These are phyloP conservation scores for Gracilaria domingensis DNA, from an alignment of 23 red algal genomes.

Conservation along the genomic window DNA sequence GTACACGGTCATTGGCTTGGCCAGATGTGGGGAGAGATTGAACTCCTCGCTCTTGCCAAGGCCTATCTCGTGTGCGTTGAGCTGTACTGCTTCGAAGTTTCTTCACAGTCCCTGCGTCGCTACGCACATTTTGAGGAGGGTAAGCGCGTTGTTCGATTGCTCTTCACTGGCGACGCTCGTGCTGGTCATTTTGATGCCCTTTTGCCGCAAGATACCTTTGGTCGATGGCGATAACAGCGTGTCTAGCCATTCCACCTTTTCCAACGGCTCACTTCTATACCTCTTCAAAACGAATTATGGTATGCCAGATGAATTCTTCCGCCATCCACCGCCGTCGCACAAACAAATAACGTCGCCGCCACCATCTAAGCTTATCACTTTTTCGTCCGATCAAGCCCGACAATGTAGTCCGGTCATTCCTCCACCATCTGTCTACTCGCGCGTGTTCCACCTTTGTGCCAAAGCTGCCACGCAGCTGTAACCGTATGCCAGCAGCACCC, in stretches of 20 bases:
- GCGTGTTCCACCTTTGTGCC: too few relatives aligned
- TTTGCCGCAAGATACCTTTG: neutral
- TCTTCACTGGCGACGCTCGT: slow-evolving; percentile 56
- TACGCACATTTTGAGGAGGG: slow-evolving; percentile 50
- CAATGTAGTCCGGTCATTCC: too few relatives aligned
- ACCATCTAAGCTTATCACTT: too few relatives aligned
- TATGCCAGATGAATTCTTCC: too few relatives aligned
- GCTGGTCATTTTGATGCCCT: slow-evolving; percentile 73
- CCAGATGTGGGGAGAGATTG: slow-evolving; percentile 74
- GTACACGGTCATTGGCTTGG: slow-evolving; percentile 82
- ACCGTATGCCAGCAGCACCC: too few relatives aligned
- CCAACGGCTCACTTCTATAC: too few relatives aligned
- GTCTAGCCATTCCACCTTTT: neutral
- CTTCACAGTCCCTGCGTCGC: slow-evolving; percentile 23
- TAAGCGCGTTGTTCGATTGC: slow-evolving; percentile 41
- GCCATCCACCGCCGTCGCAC: too few relatives aligned
- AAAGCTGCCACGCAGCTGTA: too few relatives aligned
- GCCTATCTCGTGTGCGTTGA: slow-evolving; percentile 60
- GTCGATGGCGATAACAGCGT: neutral
- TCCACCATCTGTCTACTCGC: too few relatives aligned
- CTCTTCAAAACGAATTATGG: too few relatives aligned
- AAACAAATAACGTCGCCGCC: too few relatives aligned
- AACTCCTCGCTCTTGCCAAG: slow-evolving; percentile 62
- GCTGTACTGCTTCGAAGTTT: slow-evolving; percentile 68
- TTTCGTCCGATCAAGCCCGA: too few relatives aligned